Evolutionary conservation across 495 filamentous ascomycete species (phyloP).

Genomic region (Talaromyces adpressus): DNA sequence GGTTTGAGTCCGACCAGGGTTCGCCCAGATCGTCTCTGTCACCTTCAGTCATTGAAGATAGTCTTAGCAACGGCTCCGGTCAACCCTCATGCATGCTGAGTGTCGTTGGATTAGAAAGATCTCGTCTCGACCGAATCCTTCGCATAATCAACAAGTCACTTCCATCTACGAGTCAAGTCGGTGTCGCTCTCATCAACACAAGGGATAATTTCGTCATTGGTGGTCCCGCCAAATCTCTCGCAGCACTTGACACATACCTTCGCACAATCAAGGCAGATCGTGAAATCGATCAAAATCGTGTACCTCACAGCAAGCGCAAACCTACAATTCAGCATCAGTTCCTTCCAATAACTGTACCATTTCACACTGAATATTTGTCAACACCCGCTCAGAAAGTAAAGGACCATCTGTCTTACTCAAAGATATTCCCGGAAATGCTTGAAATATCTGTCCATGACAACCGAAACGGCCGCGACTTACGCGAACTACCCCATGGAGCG

Average conservation of each 20-base stretch:
- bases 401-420: not conserved
- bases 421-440: slow-evolving; percentile 11
- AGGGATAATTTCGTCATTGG: slow-evolving; percentile 23
- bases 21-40: slow-evolving; percentile 38
- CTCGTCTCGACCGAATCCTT: slow-evolving; percentile 85
- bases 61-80: slow-evolving; percentile 86
- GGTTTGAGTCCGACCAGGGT: not conserved
- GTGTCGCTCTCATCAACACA: slow-evolving; percentile 87
- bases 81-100: slow-evolving; percentile 93
- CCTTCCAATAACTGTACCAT: slow-evolving; percentile 25
- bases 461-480: slow-evolving; percentile 18
- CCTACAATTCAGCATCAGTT: slow-evolving; percentile 16
- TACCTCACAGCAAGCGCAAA: slow-evolving; percentile 17
- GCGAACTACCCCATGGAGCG: not conserved
- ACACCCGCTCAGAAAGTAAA: not conserved
- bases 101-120: slow-evolving; percentile 79
- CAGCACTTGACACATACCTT: slow-evolving; percentile 13
- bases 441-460: slow-evolving; percentile 25
- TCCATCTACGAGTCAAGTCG: slow-evolving; percentile 82
- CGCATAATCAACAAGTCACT: slow-evolving; percentile 92
- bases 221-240: slow-evolving; percentile 20
- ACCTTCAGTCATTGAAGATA: slow-evolving; percentile 82
- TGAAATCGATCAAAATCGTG: slow-evolving; percentile 12
- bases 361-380: slow-evolving; percentile 26
- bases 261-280: slow-evolving; percentile 5